Evolutionary conservation across 305 asterid genomes (phyloP), one percentile per base, ranked within the genome.

Genomic region (Solanum hybrid): DNA sequence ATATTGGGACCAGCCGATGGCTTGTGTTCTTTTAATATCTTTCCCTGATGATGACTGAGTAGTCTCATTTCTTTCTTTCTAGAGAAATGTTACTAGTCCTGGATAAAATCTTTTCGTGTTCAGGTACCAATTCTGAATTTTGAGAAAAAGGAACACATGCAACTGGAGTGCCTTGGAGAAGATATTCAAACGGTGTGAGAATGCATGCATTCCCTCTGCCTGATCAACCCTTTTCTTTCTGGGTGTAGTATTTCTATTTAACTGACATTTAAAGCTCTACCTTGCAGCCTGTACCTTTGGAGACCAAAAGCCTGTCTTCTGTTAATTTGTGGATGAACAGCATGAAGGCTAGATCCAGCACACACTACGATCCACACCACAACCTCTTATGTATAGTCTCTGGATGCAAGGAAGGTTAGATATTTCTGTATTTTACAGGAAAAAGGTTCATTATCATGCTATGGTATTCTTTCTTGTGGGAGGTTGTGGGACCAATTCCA

Each of bases 241-340:
- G 82, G 75, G 17, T 39, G 86, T 79, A 32, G 10, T 27, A 57
- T 45, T 41, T 57, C 41, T 31, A 76, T 89, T 76, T 15, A 33
- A 27, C 61, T 39, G 73, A 75, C 72, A 73, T 79, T 73, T 87
- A 89, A 87, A 31, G 90, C 88, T 87, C 76, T 93, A 87, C 70
- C 89, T 91, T 86, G 77, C 97, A 95, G 99, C 99, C 98, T 91
- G 91, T 93, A 81, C 95, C 94, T 95, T 92, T 96, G 93, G 95
- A 92, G 92, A 93, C 93, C 86, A 97, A 96, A 93, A 70, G 87
- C 20, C 86, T 96, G 89, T 93, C 94, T 90, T 94, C 99, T 89
- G 92, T 97, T 92, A 96, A 97, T 94, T 92, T 97, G 91, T 97
- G 99, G 99, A 96, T 96, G 99, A 96, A 95, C 93, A 95, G 93